Base-by-base conservation (phyloP, 2,329 filamentous ascomycete genomes). In the Zasmidium citrigriseum region DNA sequence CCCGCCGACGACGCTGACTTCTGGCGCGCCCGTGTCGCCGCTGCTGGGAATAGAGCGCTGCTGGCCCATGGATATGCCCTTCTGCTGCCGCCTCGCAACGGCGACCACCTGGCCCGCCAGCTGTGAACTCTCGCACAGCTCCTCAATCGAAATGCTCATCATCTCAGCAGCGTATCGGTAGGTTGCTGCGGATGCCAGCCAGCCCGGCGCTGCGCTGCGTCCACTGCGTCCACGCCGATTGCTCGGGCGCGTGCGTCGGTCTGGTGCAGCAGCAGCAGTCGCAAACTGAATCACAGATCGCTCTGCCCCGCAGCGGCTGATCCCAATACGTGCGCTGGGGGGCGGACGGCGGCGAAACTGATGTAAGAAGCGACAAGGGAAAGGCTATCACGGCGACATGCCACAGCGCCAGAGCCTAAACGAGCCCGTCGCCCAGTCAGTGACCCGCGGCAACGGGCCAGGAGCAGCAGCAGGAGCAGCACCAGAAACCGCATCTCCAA, bases 301-400 rank as follows among this genome's bases (percentile, higher is more conserved):
- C 60, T 48, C 50, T 55, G 7, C 48, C 52, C 34, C 25, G 51
- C 34, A 61, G 54, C 60, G 60, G 60, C 60, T 58, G 60, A 63
- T 63, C 61, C 58, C 61, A 63, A 63, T 60, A 60, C 52, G 50
- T 56, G 34, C 34, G 34, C 34, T 29, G 34, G 7, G 4, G 34
- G 34, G 34, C 4, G 5, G 34, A 41, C 52, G 49, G 54, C 54
- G 60, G 55, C 57, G 57, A 55, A 27, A 55, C 53, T 58, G 60
- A 63, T 52, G 58, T 58, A 60, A 58, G 52, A 52, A 55, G 54
- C 46, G 48, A 58, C 60, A 59, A 52, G 58, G 54, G 48, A 51
- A 21, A 54, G 48, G 55, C 48, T 48, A 54, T 41, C 45, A 47
- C 52, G 52, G 44, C 23, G 38, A 25, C 44, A 49, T 52, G 52